Evolutionary conservation across 2,329 filamentous ascomycete species (phyloP).

Genomic region (Ustulina deusta): DNA sequence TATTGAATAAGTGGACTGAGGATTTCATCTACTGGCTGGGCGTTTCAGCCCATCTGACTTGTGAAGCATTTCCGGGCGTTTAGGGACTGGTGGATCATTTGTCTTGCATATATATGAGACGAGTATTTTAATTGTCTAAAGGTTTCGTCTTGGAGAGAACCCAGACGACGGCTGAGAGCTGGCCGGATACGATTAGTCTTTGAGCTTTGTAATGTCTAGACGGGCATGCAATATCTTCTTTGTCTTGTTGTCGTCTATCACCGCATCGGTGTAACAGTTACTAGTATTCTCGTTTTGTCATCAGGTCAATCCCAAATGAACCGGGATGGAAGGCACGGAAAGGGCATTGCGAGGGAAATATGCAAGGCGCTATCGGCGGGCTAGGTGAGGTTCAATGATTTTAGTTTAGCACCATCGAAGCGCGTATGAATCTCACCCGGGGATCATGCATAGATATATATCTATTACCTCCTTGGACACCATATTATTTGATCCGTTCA

Average conservation of each 20-base stretch:
- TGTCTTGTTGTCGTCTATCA: conserved; percentile 22
- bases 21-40: conserved; percentile 27
- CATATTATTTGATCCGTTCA: conserved; percentile 7
- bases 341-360: conserved; percentile 25
- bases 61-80: conserved; percentile 51
- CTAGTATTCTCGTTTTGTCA: conserved; percentile 25
- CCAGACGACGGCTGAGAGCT: conserved; percentile 31
- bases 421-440: conserved; percentile 18
- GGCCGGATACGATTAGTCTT: conserved; percentile 24
- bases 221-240: conserved; percentile 31
- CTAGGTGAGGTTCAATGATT: conserved; percentile 26
- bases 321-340: conserved; percentile 29
- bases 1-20: conserved; percentile 50
- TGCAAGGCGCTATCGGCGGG: conserved; percentile 37
- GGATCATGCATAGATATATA: conserved; percentile 36
- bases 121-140: conserved; percentile 37
- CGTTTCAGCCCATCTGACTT: conserved; percentile 20
- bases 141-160: conserved; percentile 30
- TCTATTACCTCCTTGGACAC: conserved; percentile 28
- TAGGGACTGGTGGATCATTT: conserved; percentile 32
- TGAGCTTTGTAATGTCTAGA: conserved; percentile 26
- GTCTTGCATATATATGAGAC: conserved; percentile 39
- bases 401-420: conserved; percentile 9
- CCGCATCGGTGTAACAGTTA: conserved; percentile 26
- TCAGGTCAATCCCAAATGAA: conserved; percentile 17